Conservation (phyloP, 306 rosid species). For the Urtica urens region DNA sequence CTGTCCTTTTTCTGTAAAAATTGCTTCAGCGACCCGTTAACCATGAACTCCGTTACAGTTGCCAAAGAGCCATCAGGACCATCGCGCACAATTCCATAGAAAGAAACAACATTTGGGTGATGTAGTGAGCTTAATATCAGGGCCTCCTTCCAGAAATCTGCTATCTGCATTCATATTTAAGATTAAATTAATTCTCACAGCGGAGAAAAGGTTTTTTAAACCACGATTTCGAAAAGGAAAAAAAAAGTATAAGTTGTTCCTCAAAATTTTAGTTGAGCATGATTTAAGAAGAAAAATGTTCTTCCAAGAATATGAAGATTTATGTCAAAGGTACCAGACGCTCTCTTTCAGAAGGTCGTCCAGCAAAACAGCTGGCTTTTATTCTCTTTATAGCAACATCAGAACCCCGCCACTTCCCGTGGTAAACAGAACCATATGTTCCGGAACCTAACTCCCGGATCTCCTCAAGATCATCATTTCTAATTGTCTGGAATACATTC, state of each 20-base stretch:
- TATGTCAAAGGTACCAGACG: constrained; percentile 58
- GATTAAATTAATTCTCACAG: not conserved
- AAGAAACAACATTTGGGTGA: constrained; percentile 97
- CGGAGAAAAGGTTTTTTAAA: not conserved
- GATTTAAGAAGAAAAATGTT: too few relatives aligned
- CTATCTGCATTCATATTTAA: constrained; percentile 40
- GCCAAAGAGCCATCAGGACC: constrained; percentile 99
- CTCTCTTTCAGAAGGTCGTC: constrained; percentile 92
- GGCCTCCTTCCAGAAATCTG: constrained; percentile 99
- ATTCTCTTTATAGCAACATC: constrained; percentile 95
- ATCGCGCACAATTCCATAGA: constrained; percentile 96
- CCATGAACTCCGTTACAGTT: constrained; percentile 95
- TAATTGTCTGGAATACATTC: constrained; percentile 51
- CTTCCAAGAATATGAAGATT: too few relatives aligned
- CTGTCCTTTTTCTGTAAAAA: constrained; percentile 97
- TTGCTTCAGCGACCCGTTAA: constrained; percentile 96
- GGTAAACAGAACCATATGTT: constrained; percentile 93
- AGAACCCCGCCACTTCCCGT: constrained; percentile 99
- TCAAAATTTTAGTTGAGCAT: too few relatives aligned
- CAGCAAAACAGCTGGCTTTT: constrained; percentile 94
- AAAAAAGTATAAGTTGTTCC: constrained; percentile 21
- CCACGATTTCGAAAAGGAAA: constrained; percentile 6
- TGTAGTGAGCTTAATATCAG: constrained; percentile 85
- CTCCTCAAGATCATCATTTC: constrained; percentile 91
- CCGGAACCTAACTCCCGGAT: constrained; percentile 95